Conservation (phyloP, 345 rosid genomes). For the Schrenkiella parvula region DNA sequence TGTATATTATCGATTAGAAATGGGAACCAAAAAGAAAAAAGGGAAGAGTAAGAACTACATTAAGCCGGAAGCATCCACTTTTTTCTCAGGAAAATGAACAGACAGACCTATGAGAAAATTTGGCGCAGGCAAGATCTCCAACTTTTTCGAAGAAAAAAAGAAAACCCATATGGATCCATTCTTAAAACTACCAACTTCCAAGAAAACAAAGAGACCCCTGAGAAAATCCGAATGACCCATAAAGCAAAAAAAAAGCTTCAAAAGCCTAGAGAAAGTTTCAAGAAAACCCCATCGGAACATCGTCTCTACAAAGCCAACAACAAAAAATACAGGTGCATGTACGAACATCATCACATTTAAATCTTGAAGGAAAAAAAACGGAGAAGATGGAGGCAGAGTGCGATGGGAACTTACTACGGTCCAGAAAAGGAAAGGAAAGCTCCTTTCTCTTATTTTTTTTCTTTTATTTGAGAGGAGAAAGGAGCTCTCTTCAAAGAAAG, state of each 20-base stretch:
- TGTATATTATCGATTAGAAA: not conserved
- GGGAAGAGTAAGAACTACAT: not conserved
- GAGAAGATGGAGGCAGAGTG: not conserved
- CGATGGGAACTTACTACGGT: conserved; percentile 20
- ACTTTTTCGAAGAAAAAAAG: not conserved
- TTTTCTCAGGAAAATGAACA: conserved; percentile 7
- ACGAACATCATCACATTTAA: not conserved
- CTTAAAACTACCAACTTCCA: not conserved
- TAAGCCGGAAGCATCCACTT: not conserved
- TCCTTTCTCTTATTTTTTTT: not conserved
- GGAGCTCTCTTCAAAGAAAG: conserved; percentile 7
- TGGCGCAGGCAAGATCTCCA: not conserved
- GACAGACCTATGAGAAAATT: conserved; percentile 3
- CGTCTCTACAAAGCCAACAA: not conserved
- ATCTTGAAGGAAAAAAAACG: not conserved
- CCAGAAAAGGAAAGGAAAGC: not conserved
- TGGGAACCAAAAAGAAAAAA: not conserved
- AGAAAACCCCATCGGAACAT: conserved; percentile 1
- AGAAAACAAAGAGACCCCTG: conserved; percentile 2
- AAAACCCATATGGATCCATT: not conserved
- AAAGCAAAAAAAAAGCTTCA: not conserved
- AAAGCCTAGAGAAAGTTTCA: not conserved
- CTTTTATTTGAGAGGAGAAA: not conserved
- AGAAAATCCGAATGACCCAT: not conserved
- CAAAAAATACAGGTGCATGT: not conserved